Conservation (phyloP, 495 filamentous ascomycete species). For the Penicillium dipodomyicola region DNA sequence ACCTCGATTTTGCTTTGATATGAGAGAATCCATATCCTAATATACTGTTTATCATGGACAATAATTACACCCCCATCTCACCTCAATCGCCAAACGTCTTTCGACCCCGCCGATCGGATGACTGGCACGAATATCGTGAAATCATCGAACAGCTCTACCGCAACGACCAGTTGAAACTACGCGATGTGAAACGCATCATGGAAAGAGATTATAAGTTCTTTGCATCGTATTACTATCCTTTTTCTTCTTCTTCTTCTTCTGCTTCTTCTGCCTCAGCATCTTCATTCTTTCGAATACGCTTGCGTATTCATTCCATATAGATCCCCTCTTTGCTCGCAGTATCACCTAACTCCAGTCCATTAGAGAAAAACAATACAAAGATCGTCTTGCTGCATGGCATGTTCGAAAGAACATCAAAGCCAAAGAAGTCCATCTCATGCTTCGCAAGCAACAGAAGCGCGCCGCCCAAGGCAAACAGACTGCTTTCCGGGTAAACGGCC, state of each 20-base stretch:
- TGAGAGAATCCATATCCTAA: background rate
- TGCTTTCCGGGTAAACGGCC: slow-evolving; percentile 40
- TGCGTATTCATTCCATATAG: background rate
- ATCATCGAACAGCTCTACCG: slow-evolving; percentile 44
- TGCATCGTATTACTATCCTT: slow-evolving; percentile 37
- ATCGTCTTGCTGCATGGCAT: slow-evolving; percentile 44
- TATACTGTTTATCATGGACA: slow-evolving; percentile 15
- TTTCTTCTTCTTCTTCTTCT: slow-evolving; percentile 14
- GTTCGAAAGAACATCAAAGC: slow-evolving; percentile 47
- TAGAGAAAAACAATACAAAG: slow-evolving; percentile 50
- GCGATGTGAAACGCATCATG: slow-evolving; percentile 46
- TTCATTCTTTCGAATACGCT: background rate
- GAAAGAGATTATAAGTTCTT: slow-evolving; percentile 42
- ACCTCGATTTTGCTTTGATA: slow-evolving; percentile 5
- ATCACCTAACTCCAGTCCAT: slow-evolving; percentile 17
- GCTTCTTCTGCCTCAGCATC: slow-evolving; percentile 1
- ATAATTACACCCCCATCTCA: slow-evolving; percentile 17
- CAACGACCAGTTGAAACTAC: slow-evolving; percentile 42
- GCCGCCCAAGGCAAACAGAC: slow-evolving; percentile 44
- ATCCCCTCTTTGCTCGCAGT: slow-evolving; percentile 4
- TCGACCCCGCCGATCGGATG: slow-evolving; percentile 43
- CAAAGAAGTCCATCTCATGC: slow-evolving; percentile 44
- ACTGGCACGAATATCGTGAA: slow-evolving; percentile 43
- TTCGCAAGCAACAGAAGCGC: slow-evolving; percentile 44
- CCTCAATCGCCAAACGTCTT: slow-evolving; percentile 30